Conservation (phyloP, 2,329 filamentous ascomycete genomes). For the Lachnellula hyalina region DNA sequence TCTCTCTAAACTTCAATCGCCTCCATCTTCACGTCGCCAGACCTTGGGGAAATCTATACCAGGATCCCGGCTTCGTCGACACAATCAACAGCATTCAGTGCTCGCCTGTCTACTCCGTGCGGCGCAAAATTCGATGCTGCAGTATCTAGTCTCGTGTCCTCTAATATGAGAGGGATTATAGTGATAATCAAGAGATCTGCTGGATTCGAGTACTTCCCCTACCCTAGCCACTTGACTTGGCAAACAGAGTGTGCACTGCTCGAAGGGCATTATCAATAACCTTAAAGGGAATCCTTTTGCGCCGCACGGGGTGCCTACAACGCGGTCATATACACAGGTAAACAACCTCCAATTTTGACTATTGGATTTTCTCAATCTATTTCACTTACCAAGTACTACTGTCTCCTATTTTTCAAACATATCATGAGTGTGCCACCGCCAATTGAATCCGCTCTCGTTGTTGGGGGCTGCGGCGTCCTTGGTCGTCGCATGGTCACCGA, state of each 20-base stretch:
- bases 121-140: neutral
- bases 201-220: too few species aligned
- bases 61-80: neutral
- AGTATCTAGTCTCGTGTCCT: neutral
- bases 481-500: conserved; percentile 74
- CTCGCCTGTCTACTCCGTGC: neutral
- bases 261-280: too few species aligned
- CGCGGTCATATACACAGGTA: too few species aligned
- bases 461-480: conserved; percentile 79
- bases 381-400: neutral
- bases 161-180: neutral
- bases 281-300: too few species aligned
- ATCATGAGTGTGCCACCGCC: neutral
- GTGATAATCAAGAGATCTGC: neutral
- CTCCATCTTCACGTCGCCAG: neutral
- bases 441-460: conserved; percentile 53
- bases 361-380: neutral
- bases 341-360: too few species aligned
- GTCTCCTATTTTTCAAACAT: neutral
- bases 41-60: neutral
- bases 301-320: too few species aligned
- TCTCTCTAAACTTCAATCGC: neutral
- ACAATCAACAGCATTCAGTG: neutral
- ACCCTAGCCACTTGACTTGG: too few species aligned
- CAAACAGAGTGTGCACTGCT: too few species aligned